Evolutionary conservation across 2,329 filamentous ascomycete species (phyloP), one percentile per base, ranked within the genome.

Genomic region (Colletotrichum lupini): DNA sequence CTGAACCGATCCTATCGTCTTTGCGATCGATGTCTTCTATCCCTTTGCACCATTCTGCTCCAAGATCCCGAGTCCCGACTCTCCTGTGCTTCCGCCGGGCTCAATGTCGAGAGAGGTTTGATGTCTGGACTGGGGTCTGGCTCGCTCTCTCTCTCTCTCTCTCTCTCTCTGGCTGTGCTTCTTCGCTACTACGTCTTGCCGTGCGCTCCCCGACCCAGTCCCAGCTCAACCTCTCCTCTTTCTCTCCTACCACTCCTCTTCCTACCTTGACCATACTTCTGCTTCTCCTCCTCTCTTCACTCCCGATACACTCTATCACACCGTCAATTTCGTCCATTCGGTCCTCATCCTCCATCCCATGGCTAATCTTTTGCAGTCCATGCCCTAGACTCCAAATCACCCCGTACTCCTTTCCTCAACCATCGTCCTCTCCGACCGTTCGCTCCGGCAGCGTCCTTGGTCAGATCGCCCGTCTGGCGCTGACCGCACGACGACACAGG

Each of bases 1-100:
- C 76, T 72, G 77, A 77, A 80, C 76, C 76, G 75, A 75, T 79
- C 77, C 78, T 75, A 79, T 74, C 68, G 75, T 77, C 73, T 82
- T 79, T 79, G 83, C 84, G 80, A 84, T 83, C 81, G 76, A 75
- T 67, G 72, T 75, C 73, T 73, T 72, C 75, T 75, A 76, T 75
- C 75, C 76, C 77, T 79, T 74, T 79, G 26, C 60, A 64, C 56
- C 57, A 14, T 26, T 26, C 32, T 37, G 35, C 55, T 42, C 35
- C 68, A 55, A 12, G 69, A 35, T 11, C 62, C 28, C 22, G 19
- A 37, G 55, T 14, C 74, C 68, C 66, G 35, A 55, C 46, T 49
- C 55, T 56, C 16, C 32, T 12, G 30, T 59, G 59, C 60, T 57
- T 32, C 67, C 26, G 37, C 56, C n/a, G 19, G 19, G 32, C 30